A percentile compares a stretch with the other conserved stretches of the same genome.
Conservation (phyloP, 768 basidiomycete species). For the Agrocybe chaxingu region DNA sequence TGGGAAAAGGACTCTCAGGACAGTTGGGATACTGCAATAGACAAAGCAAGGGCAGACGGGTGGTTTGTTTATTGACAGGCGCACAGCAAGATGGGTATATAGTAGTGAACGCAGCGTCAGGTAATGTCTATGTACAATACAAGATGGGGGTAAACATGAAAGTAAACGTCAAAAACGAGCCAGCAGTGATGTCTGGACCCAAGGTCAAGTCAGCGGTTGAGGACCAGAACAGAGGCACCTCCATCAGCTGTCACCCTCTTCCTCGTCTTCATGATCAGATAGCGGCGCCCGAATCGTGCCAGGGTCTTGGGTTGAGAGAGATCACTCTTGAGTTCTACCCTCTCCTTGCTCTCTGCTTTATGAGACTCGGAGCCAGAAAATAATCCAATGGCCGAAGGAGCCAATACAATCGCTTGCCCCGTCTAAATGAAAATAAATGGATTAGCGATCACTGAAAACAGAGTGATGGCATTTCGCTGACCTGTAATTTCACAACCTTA, state of each 20-base stretch:
- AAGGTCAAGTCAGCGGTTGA: slow-evolving; percentile 12
- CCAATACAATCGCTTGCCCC: slow-evolving; percentile 67
- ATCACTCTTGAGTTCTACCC: background rate
- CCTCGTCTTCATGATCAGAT: slow-evolving; percentile 59
- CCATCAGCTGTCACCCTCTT: slow-evolving; percentile 62
- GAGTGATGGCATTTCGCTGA: slow-evolving; percentile 19
- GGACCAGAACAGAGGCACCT: slow-evolving; percentile 54
- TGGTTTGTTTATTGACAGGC: slow-evolving; percentile 22
- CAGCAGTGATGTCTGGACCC: background rate
- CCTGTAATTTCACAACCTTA: slow-evolving; percentile 62
- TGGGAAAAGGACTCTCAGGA: slow-evolving; percentile 17
- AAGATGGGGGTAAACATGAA: too few species aligned
- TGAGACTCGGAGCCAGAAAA: slow-evolving; percentile 19
- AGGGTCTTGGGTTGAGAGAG: slow-evolving; percentile 20
- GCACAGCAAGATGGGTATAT: too few species aligned
- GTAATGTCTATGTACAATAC: too few species aligned
- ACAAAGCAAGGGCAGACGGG: slow-evolving; percentile 14
- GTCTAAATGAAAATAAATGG: slow-evolving; percentile 40
- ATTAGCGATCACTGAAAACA: background rate
- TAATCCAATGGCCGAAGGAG: slow-evolving; percentile 56
- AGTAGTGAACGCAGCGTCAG: too few species aligned
- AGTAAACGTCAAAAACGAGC: too few species aligned
- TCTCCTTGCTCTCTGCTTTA: background rate
- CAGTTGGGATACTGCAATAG: slow-evolving; percentile 16
- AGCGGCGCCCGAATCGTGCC: slow-evolving; percentile 53